These are phyloP conservation scores for Oryza brachyantha DNA, from an alignment of 176 grass and related monocot genomes.

Conservation along the genomic window DNA sequence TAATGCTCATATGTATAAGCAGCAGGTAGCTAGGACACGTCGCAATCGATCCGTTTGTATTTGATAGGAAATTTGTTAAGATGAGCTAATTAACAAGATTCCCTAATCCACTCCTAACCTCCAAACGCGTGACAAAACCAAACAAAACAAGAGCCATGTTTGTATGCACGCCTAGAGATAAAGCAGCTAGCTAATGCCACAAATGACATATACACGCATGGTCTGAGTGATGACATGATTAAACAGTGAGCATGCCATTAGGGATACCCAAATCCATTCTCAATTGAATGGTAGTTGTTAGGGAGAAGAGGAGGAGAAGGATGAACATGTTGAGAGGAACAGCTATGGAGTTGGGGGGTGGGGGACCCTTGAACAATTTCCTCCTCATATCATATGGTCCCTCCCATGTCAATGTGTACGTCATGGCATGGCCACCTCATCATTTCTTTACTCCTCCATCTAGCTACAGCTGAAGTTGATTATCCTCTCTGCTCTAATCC, in stretches of 20 bases:
- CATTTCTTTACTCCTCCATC: constrained; percentile 11
- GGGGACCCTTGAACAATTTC: not conserved
- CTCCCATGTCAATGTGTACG: not conserved
- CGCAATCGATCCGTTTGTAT: not conserved
- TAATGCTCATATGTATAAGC: not conserved
- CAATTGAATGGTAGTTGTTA: not conserved
- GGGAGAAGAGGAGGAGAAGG: not conserved
- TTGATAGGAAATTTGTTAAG: not conserved
- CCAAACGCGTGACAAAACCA: constrained; percentile 11
- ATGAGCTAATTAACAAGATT: not conserved
- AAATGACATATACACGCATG: not conserved
- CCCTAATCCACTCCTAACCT: constrained; percentile 27
- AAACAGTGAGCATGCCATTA: not conserved
- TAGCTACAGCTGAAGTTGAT: not conserved
- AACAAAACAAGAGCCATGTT: not conserved
- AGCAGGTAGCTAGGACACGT: not conserved
- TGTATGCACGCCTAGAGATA: not conserved
- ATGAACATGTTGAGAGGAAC: not conserved
- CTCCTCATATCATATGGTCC: not conserved
- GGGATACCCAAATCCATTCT: not conserved
- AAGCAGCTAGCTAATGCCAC: not conserved
- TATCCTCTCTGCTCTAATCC: constrained; percentile 8
- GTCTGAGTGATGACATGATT: not conserved
- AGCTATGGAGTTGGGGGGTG: no score
- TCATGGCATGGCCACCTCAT: not conserved